Evolutionary conservation across 192 early-diverging fungal genomes (phyloP), one percentile per base, ranked within the genome.

Genomic region (Physocladia obscura): DNA sequence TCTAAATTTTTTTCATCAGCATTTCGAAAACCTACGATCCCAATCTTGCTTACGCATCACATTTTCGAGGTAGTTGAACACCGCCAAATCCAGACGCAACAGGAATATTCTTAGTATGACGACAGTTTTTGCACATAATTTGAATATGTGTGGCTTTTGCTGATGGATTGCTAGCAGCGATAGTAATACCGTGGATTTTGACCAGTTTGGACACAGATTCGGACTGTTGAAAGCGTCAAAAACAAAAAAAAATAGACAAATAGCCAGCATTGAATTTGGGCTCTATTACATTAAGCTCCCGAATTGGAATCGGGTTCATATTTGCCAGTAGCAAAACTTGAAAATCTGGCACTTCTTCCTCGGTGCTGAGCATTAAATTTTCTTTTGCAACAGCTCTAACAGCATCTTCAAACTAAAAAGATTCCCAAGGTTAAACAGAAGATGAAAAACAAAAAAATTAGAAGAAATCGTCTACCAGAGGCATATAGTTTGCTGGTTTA

Each of bases 111-210:
- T 93, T 95, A 30, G 87, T 89, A 76, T 92, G 82, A 38, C 92
- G 85, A 76, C 97, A 99, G 30, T 80, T 81, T 57, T 88, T 83
- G 82, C 97, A 99, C 85, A 90, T 90, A 65, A 97, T 82, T 26
- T 93, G 90, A 22, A 99, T 86, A 47, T 83, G 71, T 8, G 93
- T 97, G 1, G 94, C 96, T 74, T 95, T 93, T 21, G 93, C 93
- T 8, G 87, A 81, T 50, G 97, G 77, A 37, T 92, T 90, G 0
- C 92, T 91, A 2, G 95, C 94, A 4, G 90, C 90, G 60, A 99
- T 98, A 31, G 97, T 89, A 54, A 99, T 99, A 32, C 97, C 97
- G 11, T 94, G 89, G 57, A 99, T 86, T 40, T 93, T 91, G 59
- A 99, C 93, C 26, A 99, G 83, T 71, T 96, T 93, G 39, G 92